phyloP scores from a whole-genome alignment of 352 stramenopile genomes.

The Phytophthora boehmeriae region DNA sequence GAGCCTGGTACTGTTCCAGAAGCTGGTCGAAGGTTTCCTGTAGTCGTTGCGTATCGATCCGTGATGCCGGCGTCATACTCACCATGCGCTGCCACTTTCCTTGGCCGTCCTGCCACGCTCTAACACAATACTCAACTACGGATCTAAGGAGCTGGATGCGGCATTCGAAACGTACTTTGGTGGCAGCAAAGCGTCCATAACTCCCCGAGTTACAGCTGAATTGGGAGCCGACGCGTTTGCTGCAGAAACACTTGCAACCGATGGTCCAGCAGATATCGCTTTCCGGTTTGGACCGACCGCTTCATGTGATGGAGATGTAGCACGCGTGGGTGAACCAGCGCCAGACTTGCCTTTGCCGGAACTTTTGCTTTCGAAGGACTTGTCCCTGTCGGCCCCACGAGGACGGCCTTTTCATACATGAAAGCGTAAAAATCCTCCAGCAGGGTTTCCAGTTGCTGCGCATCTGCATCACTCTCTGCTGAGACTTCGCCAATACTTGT shows the following conservation, averaged over 20 bases:
- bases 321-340: background rate
- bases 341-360: constrained; percentile 17
- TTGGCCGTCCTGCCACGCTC: constrained; percentile 54
- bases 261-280: constrained; percentile 6
- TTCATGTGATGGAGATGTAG: background rate
- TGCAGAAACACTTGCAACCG: constrained; percentile 16
- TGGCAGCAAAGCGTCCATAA: constrained; percentile 74
- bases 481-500: no score
- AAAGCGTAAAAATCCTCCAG: constrained; percentile 67
- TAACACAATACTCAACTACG: constrained; percentile 19
- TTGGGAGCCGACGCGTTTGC: constrained; percentile 2
- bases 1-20: constrained; percentile 56
- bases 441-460: constrained; percentile 35
- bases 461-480: constrained; percentile 6
- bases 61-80: constrained; percentile 43
- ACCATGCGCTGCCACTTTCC: constrained; percentile 82
- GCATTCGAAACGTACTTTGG: constrained; percentile 48
- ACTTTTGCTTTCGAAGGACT: constrained; percentile 36
- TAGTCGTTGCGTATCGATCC: constrained; percentile 52
- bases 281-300: constrained; percentile 6
- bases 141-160: background rate
- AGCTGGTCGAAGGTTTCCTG: constrained; percentile 51
- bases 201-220: constrained; percentile 43
- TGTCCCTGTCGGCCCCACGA: constrained; percentile 35
- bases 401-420: constrained; percentile 62